A percentile compares a stretch with the other conserved stretches of the same genome.
phyloP scores from a whole-genome alignment of 2,329 filamentous ascomycete genomes.

The Botrytis aclada region DNA sequence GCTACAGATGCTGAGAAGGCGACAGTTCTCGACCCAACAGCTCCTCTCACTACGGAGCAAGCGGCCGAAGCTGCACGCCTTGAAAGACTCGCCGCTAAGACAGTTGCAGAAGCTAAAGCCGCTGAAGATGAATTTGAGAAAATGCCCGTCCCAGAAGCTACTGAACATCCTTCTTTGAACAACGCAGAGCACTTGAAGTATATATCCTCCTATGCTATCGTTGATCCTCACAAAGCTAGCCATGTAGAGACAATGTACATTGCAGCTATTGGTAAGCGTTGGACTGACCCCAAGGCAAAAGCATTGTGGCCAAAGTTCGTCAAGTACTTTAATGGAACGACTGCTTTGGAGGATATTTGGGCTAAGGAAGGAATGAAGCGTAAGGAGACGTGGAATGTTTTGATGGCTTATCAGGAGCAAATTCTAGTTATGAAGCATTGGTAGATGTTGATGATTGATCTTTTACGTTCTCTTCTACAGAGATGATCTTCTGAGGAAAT shows the following conservation, averaged over 20 bases:
- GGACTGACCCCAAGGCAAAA: constrained; percentile 50
- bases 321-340: constrained; percentile 84
- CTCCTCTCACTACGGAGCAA: constrained; percentile 50
- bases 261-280: constrained; percentile 54
- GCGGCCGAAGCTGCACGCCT: constrained; percentile 61
- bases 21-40: constrained; percentile 29
- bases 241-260: constrained; percentile 73
- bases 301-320: constrained; percentile 68
- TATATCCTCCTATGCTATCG: constrained; percentile 64
- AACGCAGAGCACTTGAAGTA: constrained; percentile 54
- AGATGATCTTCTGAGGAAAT: background rate
- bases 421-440: constrained; percentile 67
- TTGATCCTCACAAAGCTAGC: constrained; percentile 74
- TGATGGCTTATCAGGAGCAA: constrained; percentile 65
- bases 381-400: constrained; percentile 70
- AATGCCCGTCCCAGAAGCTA: constrained; percentile 45
- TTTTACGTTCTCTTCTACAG: background rate
- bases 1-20: constrained; percentile 17
- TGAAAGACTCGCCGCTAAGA: constrained; percentile 55
- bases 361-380: constrained; percentile 83
- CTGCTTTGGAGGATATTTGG: constrained; percentile 81
- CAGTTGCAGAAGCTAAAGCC: constrained; percentile 50
- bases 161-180: constrained; percentile 55
- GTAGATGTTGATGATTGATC: constrained; percentile 42
- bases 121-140: constrained; percentile 34